These are phyloP conservation scores for Leptographium galeiforme DNA, from an alignment of 2,329 filamentous ascomycete genomes.

Conservation along the genomic window DNA sequence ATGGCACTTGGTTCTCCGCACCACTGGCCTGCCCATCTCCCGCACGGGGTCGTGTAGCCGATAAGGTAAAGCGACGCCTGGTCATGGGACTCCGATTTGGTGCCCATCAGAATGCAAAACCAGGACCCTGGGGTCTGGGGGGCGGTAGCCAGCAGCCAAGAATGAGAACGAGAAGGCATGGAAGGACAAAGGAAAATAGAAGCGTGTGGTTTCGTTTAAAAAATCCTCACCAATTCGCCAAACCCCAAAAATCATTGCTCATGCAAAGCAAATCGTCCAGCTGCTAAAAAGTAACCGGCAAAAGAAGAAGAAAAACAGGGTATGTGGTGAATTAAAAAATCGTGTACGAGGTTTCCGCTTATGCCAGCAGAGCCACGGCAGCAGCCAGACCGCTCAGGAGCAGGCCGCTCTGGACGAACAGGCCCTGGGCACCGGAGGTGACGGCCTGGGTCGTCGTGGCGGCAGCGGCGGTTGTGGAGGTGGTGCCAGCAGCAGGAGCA, in stretches of 20 bases:
- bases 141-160: slow-evolving; percentile 9
- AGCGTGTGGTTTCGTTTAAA: neutral
- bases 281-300: neutral
- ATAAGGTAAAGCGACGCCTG: neutral
- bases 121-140: neutral
- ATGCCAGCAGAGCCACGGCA: slow-evolving; percentile 25
- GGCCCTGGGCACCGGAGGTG: slow-evolving; percentile 19
- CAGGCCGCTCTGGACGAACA: slow-evolving; percentile 26
- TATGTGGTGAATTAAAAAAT: neutral
- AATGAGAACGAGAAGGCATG: slow-evolving; percentile 2
- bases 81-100: neutral
- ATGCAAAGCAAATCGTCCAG: neutral
- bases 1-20: neutral
- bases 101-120: neutral
- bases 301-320: neutral
- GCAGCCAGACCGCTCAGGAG: slow-evolving; percentile 25
- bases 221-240: neutral
- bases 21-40: neutral
- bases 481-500: neutral
- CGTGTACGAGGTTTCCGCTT: slow-evolving; percentile 5
- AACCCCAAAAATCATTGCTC: neutral
- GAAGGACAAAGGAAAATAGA: neutral
- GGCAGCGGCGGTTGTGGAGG: neutral
- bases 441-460: neutral
- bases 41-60: neutral